Conservation (phyloP, 345 rosid genomes). For the Hibiscus mutabilis region DNA sequence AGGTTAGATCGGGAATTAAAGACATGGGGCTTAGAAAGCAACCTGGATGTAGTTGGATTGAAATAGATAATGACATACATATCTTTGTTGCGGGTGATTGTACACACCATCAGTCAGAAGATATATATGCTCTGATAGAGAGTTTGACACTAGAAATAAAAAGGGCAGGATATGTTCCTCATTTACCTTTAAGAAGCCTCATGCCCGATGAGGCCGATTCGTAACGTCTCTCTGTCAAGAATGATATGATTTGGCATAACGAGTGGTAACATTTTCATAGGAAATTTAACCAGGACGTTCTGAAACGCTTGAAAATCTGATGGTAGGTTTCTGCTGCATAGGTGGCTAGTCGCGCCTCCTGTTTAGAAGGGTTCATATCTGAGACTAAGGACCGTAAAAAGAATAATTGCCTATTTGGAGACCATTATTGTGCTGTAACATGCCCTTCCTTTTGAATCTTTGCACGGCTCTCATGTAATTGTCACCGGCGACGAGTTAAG, state of each 20-base stretch:
- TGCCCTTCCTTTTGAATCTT: background rate
- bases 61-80: constrained; percentile 25
- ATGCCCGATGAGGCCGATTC: constrained; percentile 1
- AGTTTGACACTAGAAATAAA: constrained; percentile 27
- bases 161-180: constrained; percentile 24
- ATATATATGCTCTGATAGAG: constrained; percentile 23
- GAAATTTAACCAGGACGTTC: background rate
- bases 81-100: constrained; percentile 27
- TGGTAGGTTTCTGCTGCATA: background rate
- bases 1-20: constrained; percentile 29
- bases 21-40: constrained; percentile 31
- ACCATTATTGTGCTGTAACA: background rate
- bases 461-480: background rate
- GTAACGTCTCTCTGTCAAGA: background rate
- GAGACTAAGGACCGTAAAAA: background rate
- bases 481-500: too few species aligned
- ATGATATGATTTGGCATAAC: background rate
- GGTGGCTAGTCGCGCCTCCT: background rate
- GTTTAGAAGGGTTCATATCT: background rate
- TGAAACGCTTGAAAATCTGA: background rate
- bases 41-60: constrained; percentile 55
- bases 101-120: constrained; percentile 25
- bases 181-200: background rate
- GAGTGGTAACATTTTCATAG: background rate
- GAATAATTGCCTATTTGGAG: background rate